Percentiles rank a stretch among this genome's conserved stretches.
Conservation (phyloP, 345 rosid genomes). For the Hibiscus trionum region DNA sequence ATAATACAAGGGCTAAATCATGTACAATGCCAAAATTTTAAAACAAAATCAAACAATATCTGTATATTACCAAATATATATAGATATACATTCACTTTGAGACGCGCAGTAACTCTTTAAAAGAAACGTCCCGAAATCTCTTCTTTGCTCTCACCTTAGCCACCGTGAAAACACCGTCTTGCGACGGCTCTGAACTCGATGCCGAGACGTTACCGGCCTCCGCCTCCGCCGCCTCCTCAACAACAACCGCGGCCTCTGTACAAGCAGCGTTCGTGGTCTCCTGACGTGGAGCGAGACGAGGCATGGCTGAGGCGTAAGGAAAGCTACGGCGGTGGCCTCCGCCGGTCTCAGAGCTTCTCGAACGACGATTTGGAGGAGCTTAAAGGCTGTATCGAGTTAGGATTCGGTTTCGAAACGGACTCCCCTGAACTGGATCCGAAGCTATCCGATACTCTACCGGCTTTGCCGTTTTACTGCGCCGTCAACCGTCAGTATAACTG, state of each 20-base stretch:
- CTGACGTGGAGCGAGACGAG: slow-evolving; percentile 64
- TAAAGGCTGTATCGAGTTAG: slow-evolving; percentile 72
- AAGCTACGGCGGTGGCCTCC: slow-evolving; percentile 11
- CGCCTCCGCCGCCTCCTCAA: slow-evolving; percentile 22
- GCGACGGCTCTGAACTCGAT: not conserved
- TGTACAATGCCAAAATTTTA: not conserved
- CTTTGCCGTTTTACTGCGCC: slow-evolving; percentile 64
- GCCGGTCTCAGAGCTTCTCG: slow-evolving; percentile 49
- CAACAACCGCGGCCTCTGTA: slow-evolving; percentile 31
- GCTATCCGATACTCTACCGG: slow-evolving; percentile 59
- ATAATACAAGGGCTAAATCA: too few species aligned
- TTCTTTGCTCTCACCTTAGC: slow-evolving; percentile 9
- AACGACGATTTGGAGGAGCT: slow-evolving; percentile 84
- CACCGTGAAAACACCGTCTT: not conserved
- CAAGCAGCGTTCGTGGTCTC: slow-evolving; percentile 77
- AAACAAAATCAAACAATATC: not conserved
- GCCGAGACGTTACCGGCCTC: slow-evolving; percentile 18
- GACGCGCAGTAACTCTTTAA: not conserved
- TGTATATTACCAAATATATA: not conserved
- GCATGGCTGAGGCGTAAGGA: slow-evolving; percentile 58
- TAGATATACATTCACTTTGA: not conserved
- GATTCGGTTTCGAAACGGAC: slow-evolving; percentile 67
- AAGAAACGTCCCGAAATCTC: not conserved
- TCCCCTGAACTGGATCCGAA: slow-evolving; percentile 65
- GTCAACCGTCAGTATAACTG: slow-evolving; percentile 52